Evolutionary conservation across 2,329 filamentous ascomycete species (phyloP).

Genomic region (Sporothrix sp.): DNA sequence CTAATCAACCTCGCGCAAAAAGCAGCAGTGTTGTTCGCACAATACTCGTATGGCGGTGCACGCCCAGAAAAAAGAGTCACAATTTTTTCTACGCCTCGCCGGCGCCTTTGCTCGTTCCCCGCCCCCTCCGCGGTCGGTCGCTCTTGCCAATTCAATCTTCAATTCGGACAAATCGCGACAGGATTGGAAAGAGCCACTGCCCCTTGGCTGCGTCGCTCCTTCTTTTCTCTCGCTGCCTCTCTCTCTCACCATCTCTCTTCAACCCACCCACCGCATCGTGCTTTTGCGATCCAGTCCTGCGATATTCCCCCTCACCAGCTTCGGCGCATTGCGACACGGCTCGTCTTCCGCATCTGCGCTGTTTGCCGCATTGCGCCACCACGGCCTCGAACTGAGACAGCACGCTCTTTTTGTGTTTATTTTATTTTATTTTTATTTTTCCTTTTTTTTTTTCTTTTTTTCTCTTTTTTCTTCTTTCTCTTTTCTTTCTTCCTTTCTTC

Average conservation of each 20-base stretch:
- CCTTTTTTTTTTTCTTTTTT: too few relatives aligned
- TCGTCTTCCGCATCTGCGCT: too few relatives aligned
- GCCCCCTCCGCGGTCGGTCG: slow-evolving; percentile 19
- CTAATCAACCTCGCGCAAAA: too few relatives aligned
- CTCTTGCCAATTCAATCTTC: slow-evolving; percentile 14
- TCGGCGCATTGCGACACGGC: too few relatives aligned
- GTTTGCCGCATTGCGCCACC: too few relatives aligned
- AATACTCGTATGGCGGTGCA: neutral
- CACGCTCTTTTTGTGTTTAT: too few relatives aligned
- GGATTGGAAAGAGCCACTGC: slow-evolving; percentile 14
- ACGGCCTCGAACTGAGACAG: too few relatives aligned
- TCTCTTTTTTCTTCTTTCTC: slow-evolving; percentile 8
- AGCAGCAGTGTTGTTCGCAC: neutral
- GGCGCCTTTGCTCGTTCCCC: slow-evolving; percentile 14
- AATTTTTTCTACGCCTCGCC: slow-evolving; percentile 6
- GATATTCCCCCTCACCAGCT: too few relatives aligned
- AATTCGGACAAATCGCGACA: slow-evolving; percentile 12
- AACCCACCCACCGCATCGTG: too few relatives aligned
- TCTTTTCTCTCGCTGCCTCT: neutral
- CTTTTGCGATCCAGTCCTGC: too few relatives aligned
- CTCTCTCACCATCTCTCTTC: too few relatives aligned
- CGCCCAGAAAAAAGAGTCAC: neutral
- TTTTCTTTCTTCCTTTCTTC: neutral
- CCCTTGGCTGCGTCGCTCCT: slow-evolving; percentile 5
- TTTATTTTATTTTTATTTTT: too few relatives aligned